Evolutionary conservation across 106 monocot genomes (phyloP).

Genomic region (Dendrobium officinale): DNA sequence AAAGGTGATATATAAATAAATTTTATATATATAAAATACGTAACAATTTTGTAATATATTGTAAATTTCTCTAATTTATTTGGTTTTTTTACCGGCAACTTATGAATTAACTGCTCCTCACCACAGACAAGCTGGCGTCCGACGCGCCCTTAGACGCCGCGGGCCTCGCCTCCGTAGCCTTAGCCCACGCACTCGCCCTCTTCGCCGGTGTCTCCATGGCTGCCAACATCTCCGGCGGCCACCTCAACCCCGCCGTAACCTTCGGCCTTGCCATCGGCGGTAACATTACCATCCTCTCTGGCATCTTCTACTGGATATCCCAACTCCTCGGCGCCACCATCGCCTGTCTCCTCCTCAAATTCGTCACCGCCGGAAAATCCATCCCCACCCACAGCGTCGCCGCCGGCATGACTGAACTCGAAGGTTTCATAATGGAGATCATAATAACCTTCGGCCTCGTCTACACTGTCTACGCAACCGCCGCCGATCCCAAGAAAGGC

Average conservation of each 20-base stretch:
- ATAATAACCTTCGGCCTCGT: conserved; percentile 70
- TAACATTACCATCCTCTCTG: conserved; percentile 59
- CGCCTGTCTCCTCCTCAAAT: conserved; percentile 58
- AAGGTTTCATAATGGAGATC: conserved; percentile 64
- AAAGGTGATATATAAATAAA: too few relatives aligned
- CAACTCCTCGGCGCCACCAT: conserved; percentile 54
- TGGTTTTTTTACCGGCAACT: not conserved
- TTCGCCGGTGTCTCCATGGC: conserved; percentile 69
- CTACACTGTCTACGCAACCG: conserved; percentile 78
- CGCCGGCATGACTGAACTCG: conserved; percentile 28
- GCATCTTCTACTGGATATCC: conserved; percentile 75
- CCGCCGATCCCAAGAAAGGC: conserved; percentile 71
- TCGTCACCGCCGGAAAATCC: conserved; percentile 52
- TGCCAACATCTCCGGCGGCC: conserved; percentile 80
- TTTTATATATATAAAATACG: too few relatives aligned
- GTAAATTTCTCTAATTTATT: too few relatives aligned
- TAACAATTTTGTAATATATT: too few relatives aligned
- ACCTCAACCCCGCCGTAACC: conserved; percentile 70
- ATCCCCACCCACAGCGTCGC: conserved; percentile 51
- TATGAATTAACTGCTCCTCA: not conserved
- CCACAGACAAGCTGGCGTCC: conserved; percentile 42
- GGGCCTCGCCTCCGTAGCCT: conserved; percentile 51
- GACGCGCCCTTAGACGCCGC: conserved; percentile 55
- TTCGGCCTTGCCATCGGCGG: conserved; percentile 60
- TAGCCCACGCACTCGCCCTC: conserved; percentile 56